Evolutionary conservation across 805 yeast genomes (phyloP).

Genomic region (Candida boidinii): DNA sequence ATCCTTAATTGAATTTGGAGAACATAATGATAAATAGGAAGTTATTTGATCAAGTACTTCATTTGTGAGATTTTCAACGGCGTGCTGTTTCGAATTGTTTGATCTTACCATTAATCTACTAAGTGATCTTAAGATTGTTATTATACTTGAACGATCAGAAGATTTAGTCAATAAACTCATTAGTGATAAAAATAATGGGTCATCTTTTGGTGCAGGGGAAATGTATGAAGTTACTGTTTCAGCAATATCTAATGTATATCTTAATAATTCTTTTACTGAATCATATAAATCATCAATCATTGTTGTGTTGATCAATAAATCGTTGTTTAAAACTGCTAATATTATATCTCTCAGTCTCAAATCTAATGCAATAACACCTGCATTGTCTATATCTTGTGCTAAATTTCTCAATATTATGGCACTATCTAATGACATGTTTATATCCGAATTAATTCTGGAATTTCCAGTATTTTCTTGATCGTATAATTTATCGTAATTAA

Average conservation of each 20-base stretch:
- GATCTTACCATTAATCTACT: conserved; percentile 70
- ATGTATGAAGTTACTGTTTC: conserved; percentile 81
- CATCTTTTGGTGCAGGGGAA: conserved; percentile 65
- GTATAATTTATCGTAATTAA: conserved; percentile 12
- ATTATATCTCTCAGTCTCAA: conserved; percentile 27
- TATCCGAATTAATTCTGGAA: conserved; percentile 8
- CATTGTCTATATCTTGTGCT: conserved; percentile 75
- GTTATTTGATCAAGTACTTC: conserved; percentile 44
- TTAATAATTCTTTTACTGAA: conserved; percentile 46
- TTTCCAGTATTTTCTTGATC: conserved; percentile 5
- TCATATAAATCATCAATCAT: conserved; percentile 20
- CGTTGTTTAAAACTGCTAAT: conserved; percentile 33
- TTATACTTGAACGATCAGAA: conserved; percentile 61
- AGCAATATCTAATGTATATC: conserved; percentile 66
- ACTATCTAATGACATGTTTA: conserved; percentile 32
- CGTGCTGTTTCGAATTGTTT: conserved; percentile 35
- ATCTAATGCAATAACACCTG: conserved; percentile 61
- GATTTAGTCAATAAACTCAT: conserved; percentile 39
- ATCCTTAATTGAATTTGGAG: conserved; percentile 19
- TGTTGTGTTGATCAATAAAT: conserved; percentile 26
- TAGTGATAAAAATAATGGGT: conserved; percentile 54
- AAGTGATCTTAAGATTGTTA: conserved; percentile 66
- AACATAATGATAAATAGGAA: conserved; percentile 46
- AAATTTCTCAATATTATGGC: conserved; percentile 71
- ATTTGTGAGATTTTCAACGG: conserved; percentile 39